phyloP scores from a whole-genome alignment of 2,329 filamentous ascomycete species.

The Cordyceps cateniannulata region DNA sequence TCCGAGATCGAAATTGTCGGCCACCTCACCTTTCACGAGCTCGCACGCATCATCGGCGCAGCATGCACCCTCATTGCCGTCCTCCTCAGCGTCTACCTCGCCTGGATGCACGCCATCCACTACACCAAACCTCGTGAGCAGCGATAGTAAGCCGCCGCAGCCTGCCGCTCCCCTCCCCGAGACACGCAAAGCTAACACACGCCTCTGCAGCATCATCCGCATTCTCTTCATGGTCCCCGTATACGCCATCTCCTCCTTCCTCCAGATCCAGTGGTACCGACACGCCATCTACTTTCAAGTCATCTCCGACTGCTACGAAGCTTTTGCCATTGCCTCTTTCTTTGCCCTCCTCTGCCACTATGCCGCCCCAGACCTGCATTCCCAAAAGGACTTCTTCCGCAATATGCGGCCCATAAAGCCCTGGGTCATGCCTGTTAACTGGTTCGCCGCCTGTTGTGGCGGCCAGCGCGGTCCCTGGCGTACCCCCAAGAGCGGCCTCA shows the following conservation, averaged over 20 bases:
- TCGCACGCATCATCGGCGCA: conserved; percentile 46
- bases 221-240: conserved; percentile 85
- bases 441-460: conserved; percentile 64
- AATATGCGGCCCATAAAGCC: conserved; percentile 55
- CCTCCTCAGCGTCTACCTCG: conserved; percentile 48
- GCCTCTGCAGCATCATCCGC: conserved; percentile 63
- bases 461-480: conserved; percentile 63
- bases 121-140: conserved; percentile 57
- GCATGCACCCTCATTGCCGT: conserved; percentile 43
- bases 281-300: conserved; percentile 77
- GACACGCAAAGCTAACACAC: background rate
- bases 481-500: conserved; percentile 72
- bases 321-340: conserved; percentile 81
- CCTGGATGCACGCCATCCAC: conserved; percentile 52
- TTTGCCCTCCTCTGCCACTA: conserved; percentile 79
- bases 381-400: conserved; percentile 77
- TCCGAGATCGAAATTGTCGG: conserved; percentile 43
- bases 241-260: conserved; percentile 67
- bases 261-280: conserved; percentile 68
- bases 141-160: conserved; percentile 39
- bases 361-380: conserved; percentile 67
- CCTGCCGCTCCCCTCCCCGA: background rate
- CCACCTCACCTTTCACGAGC: conserved; percentile 46
- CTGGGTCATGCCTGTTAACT: conserved; percentile 70
- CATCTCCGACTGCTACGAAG: conserved; percentile 79